Evolutionary conservation across 139 green algal species (phyloP).

Genomic region (Marvania coccoides): DNA sequence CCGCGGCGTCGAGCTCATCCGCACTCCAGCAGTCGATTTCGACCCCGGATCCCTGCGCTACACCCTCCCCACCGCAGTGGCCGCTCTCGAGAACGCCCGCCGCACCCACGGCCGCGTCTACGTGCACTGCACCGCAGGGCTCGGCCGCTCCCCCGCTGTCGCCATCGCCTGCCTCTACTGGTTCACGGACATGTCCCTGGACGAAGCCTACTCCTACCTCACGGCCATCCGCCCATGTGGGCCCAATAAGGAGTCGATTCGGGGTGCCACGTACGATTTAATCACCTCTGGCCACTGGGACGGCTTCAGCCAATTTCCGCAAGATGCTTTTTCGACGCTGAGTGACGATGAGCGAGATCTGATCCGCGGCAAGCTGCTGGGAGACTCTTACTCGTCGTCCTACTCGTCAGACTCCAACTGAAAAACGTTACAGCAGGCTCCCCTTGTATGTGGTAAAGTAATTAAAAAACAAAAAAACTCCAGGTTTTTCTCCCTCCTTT

Average conservation of each 20-base stretch:
- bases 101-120: conserved; percentile 4
- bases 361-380: conserved; percentile 11
- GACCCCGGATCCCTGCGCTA: conserved; percentile 57
- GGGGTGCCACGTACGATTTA: conserved; percentile 60
- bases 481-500: background rate
- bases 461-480: background rate
- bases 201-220: conserved; percentile 60
- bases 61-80: conserved; percentile 49
- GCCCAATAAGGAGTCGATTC: conserved; percentile 68
- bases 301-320: conserved; percentile 22
- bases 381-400: too few relatives aligned
- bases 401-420: too few relatives aligned
- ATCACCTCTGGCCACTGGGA: conserved; percentile 28
- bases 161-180: conserved; percentile 68
- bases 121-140: conserved; percentile 14
- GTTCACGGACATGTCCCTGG: conserved; percentile 43
- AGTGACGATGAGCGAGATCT: conserved; percentile 2
- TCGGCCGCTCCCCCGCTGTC: conserved; percentile 43
- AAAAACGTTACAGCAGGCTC: too few relatives aligned
- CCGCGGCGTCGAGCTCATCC: conserved; percentile 39
- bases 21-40: conserved; percentile 64
- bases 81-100: conserved; percentile 18
- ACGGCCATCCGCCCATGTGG: conserved; percentile 74
- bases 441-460: too few relatives aligned
- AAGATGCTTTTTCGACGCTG: conserved; percentile 27